phyloP scores from a whole-genome alignment of 2,329 filamentous ascomycete species.

The Diaporthe nobilis region DNA sequence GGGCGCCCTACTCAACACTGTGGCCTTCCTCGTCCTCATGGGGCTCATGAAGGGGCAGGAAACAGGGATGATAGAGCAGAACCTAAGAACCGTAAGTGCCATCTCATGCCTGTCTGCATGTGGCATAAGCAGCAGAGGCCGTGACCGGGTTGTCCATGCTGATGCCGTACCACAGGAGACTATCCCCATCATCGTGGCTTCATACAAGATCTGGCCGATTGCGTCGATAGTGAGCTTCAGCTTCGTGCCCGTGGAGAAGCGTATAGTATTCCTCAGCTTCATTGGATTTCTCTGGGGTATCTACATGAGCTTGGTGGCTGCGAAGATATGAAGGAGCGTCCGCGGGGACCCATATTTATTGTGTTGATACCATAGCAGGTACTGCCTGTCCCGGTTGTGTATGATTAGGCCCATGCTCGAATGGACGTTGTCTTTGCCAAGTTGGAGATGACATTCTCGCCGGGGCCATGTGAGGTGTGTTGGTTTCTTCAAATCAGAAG shows the following conservation, averaged over 20 bases:
- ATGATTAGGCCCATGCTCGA: not conserved
- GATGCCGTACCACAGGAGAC: constrained; percentile 54
- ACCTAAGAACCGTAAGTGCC: constrained; percentile 53
- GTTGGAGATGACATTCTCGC: not conserved
- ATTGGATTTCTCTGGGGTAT: constrained; percentile 65
- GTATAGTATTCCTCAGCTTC: constrained; percentile 65
- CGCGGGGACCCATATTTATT: too few relatives aligned
- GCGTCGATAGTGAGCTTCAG: constrained; percentile 66
- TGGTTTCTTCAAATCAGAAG: not conserved
- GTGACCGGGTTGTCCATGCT: not conserved
- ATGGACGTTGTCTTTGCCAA: too few relatives aligned
- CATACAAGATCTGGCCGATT: constrained; percentile 67
- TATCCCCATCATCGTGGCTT: constrained; percentile 62
- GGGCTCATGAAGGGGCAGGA: constrained; percentile 60
- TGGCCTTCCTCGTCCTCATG: constrained; percentile 63
- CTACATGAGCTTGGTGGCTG: constrained; percentile 65
- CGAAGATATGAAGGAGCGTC: constrained; percentile 40
- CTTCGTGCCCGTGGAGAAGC: constrained; percentile 62
- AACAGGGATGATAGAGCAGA: constrained; percentile 53
- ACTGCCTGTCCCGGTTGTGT: not conserved
- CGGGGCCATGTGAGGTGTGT: not conserved
- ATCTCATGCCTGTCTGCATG: not conserved
- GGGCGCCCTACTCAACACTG: constrained; percentile 61
- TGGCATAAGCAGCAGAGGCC: not conserved
- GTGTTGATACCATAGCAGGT: not conserved